phyloP scores from a whole-genome alignment of 2,329 filamentous ascomycete species.

The Colletotrichum nymphaeae region DNA sequence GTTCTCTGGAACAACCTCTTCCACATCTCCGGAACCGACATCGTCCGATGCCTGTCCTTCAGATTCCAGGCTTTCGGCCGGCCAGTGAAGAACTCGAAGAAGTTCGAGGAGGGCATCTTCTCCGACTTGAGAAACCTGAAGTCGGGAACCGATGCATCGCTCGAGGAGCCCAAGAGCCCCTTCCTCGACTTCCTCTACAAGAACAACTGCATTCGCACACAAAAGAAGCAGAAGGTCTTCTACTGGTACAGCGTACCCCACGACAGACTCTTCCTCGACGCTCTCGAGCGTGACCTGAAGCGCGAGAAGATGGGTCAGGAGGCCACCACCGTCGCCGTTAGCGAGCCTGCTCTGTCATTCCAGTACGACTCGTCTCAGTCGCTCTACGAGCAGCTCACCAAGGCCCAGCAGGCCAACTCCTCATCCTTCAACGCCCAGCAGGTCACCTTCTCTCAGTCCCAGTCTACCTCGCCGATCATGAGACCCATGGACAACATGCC shows the following conservation, averaged over 20 bases:
- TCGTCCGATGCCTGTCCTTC: slow-evolving; percentile 97
- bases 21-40: slow-evolving; percentile 98
- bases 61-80: slow-evolving; percentile 98
- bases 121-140: slow-evolving; percentile 98
- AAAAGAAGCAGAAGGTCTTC: slow-evolving; percentile 99
- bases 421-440: slow-evolving; percentile 92
- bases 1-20: slow-evolving; percentile 99
- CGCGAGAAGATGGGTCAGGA: slow-evolving; percentile 99
- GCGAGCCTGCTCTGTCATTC: slow-evolving; percentile 96
- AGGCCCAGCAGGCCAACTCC: slow-evolving; percentile 98
- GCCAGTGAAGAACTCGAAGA: slow-evolving; percentile 99
- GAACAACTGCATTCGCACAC: slow-evolving; percentile 99
- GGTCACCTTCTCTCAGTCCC: slow-evolving; percentile 75
- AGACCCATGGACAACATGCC: slow-evolving; percentile 94
- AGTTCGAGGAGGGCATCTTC: slow-evolving; percentile 99
- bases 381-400: slow-evolving; percentile 98
- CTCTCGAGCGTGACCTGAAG: slow-evolving; percentile 96
- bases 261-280: slow-evolving; percentile 96
- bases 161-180: slow-evolving; percentile 98
- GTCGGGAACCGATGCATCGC: slow-evolving; percentile 95
- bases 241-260: slow-evolving; percentile 99
- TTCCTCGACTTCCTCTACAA: slow-evolving; percentile 99
- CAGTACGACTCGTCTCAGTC: slow-evolving; percentile 99
- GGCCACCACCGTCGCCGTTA: slow-evolving; percentile 95
- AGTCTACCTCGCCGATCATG: slow-evolving; percentile 89